Conservation (phyloP, 2,329 filamentous ascomycete genomes). For the Ophiostoma triangulosporum region DNA sequence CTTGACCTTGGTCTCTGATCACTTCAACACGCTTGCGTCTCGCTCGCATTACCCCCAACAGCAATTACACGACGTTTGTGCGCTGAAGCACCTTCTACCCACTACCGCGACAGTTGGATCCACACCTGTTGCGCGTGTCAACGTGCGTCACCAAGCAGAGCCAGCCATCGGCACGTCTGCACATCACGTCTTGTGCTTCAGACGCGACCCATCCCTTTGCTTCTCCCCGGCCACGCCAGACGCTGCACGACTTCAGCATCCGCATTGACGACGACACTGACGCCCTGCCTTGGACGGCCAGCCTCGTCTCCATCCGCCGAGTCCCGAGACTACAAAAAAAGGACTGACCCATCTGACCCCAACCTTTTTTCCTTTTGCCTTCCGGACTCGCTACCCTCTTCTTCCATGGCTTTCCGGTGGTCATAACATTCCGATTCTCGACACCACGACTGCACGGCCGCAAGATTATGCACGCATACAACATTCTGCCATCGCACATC, state of each 20-base stretch:
- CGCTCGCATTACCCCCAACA: not conserved
- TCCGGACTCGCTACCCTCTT: not conserved
- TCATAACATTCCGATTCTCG: constrained; percentile 14
- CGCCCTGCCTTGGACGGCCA: not conserved
- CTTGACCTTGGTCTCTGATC: no score
- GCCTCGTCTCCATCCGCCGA: not conserved
- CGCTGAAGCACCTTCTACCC: not conserved
- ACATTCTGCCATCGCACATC: constrained; percentile 79
- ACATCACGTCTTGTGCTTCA: not conserved
- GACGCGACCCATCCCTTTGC: not conserved
- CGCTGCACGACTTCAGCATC: not conserved
- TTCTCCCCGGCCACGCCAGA: not conserved
- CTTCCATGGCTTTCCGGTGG: constrained; percentile 41
- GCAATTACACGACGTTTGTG: not conserved
- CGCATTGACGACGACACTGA: not conserved
- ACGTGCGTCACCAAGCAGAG: not conserved
- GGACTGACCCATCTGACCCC: not conserved
- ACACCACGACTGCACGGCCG: constrained; percentile 16
- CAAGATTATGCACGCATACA: constrained; percentile 85
- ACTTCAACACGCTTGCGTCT: not conserved
- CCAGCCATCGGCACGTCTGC: not conserved
- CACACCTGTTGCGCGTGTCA: constrained; percentile 1
- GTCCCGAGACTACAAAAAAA: not conserved
- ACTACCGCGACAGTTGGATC: not conserved
- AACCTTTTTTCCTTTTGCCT: not conserved